A percentile compares a stretch with the other conserved stretches of the same genome.
These are phyloP conservation scores for Capniomyces stellatus DNA, from an alignment of 371 early-diverging fungal genomes.

Conservation along the genomic window DNA sequence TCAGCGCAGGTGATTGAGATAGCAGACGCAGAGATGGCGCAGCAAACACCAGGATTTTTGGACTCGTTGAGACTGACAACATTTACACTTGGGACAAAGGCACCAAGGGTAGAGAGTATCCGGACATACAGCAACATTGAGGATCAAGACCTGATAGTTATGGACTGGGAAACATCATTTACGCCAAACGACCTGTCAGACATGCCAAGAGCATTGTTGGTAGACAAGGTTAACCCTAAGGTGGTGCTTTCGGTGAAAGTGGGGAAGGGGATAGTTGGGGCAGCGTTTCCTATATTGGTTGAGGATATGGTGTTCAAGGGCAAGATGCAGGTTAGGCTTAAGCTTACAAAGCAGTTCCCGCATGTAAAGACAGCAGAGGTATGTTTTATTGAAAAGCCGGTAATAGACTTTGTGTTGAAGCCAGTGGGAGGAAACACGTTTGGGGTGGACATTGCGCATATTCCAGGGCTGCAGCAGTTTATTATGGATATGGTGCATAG, in stretches of 20 bases:
- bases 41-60: constrained; percentile 70
- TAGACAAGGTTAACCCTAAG: constrained; percentile 63
- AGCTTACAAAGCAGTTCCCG: constrained; percentile 68
- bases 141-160: constrained; percentile 65
- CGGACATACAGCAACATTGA: constrained; percentile 43
- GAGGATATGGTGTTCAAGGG: constrained; percentile 84
- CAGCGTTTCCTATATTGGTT: constrained; percentile 80
- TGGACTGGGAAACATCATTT: constrained; percentile 89
- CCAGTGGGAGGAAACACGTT: constrained; percentile 78
- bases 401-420: constrained; percentile 80
- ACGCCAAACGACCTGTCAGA: constrained; percentile 60
- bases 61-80: constrained; percentile 75
- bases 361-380: constrained; percentile 72
- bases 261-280: constrained; percentile 71
- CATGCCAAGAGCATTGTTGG: constrained; percentile 37
- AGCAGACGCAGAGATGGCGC: constrained; percentile 51
- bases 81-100: constrained; percentile 91
- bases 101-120: constrained; percentile 79
- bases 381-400: constrained; percentile 74
- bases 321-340: constrained; percentile 56
- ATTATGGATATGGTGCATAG: constrained; percentile 61
- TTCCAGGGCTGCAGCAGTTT: constrained; percentile 63
- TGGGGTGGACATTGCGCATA: constrained; percentile 62
- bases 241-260: constrained; percentile 81
- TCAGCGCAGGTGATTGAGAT: constrained; percentile 54